Conservation (phyloP, 768 basidiomycete genomes). For the Naganishia kalamii region DNA sequence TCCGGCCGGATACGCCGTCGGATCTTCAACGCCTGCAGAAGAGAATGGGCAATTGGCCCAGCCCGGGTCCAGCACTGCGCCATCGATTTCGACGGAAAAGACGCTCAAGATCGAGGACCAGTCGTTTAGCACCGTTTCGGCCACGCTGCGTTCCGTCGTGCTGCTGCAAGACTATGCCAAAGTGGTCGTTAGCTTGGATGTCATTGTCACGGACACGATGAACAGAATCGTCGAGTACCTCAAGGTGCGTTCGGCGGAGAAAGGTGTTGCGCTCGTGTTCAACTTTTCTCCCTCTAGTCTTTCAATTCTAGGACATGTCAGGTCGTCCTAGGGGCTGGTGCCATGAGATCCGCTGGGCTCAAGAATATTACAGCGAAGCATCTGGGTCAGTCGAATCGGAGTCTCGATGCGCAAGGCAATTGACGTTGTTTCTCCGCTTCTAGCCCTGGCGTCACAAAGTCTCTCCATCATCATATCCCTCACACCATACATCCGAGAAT, state of each 20-base stretch:
- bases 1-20: slow-evolving; percentile 61
- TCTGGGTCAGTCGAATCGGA: slow-evolving; percentile 57
- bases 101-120: slow-evolving; percentile 63
- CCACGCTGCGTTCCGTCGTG: slow-evolving; percentile 67
- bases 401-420: neutral
- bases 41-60: neutral
- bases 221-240: slow-evolving; percentile 86
- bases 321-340: slow-evolving; percentile 94
- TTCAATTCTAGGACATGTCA: slow-evolving; percentile 98
- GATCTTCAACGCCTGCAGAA: slow-evolving; percentile 24
- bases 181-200: slow-evolving; percentile 76
- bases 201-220: slow-evolving; percentile 93
- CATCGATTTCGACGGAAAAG: slow-evolving; percentile 46
- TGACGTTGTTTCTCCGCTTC: neutral
- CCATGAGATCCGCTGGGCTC: slow-evolving; percentile 95
- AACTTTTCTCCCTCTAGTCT: slow-evolving; percentile 49
- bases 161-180: slow-evolving; percentile 78
- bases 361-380: slow-evolving; percentile 99
- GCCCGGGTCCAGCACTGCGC: neutral
- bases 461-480: slow-evolving; percentile 88
- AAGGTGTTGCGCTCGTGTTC: neutral
- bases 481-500: slow-evolving; percentile 92
- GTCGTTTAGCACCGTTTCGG: slow-evolving; percentile 75
- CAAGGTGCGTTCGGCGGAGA: slow-evolving; percentile 51
- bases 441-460: slow-evolving; percentile 91